A percentile compares a stretch with the other conserved stretches of the same genome.
Conservation (phyloP, 164 flowering plant genomes). For the Vitis cinerea region DNA sequence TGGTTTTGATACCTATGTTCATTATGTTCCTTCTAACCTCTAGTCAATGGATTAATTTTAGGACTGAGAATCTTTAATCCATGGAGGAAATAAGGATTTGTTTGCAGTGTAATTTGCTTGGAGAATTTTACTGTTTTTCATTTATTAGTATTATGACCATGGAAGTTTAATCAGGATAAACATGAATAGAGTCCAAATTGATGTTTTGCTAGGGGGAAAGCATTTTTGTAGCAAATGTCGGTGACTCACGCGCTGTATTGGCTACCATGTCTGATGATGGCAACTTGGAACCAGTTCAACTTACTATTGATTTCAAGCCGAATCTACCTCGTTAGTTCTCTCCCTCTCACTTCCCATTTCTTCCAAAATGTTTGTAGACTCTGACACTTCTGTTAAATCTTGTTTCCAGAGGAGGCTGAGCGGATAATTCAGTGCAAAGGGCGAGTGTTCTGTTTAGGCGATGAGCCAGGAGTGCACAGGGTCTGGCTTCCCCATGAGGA, state of each 20-base stretch:
- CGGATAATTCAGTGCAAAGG: conserved; percentile 69
- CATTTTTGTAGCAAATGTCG: conserved; percentile 71
- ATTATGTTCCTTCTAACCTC: no score
- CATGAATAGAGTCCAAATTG: not conserved
- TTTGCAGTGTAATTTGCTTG: no score
- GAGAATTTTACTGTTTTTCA: no score
- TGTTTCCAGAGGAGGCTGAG: conserved; percentile 70
- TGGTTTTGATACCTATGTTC: no score
- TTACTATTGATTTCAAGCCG: conserved; percentile 82
- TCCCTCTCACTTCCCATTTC: conserved; percentile 12
- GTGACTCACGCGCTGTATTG: conserved; percentile 91
- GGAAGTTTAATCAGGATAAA: not conserved
- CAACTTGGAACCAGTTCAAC: conserved; percentile 65
- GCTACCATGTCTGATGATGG: conserved; percentile 81
- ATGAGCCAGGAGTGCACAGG: conserved; percentile 89
- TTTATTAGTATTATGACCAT: no score
- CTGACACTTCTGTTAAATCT: conserved; percentile 8
- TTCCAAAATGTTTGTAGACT: not conserved
- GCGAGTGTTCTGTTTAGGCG: conserved; percentile 61
- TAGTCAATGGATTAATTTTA: no score
- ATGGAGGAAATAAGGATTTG: no score
- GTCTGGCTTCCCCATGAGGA: conserved; percentile 74
- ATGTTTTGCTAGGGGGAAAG: conserved; percentile 56
- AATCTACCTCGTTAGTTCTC: conserved; percentile 69
- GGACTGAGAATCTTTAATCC: no score